Percentiles rank a stretch among this genome's conserved stretches.
phyloP scores from a whole-genome alignment of 2,329 filamentous ascomycete species.

The Endoconidiophora laricicola region DNA sequence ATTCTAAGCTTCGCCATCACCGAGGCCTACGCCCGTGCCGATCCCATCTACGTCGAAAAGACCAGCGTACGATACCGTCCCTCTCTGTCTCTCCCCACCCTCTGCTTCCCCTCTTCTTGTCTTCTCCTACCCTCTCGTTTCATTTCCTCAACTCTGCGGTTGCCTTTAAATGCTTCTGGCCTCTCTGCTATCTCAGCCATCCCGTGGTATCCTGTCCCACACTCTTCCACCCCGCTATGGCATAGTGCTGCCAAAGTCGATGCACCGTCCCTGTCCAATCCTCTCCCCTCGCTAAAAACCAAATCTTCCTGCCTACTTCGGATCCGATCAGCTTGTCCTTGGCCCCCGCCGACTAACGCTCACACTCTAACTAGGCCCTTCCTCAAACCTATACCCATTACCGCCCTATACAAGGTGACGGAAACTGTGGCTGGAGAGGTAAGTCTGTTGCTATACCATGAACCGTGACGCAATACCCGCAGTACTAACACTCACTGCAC shows the following conservation, averaged over 20 bases:
- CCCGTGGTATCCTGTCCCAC: background rate
- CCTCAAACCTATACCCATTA: slow-evolving; percentile 75
- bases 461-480: background rate
- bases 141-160: background rate
- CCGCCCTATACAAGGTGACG: slow-evolving; percentile 76
- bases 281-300: too few relatives aligned
- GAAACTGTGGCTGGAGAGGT: slow-evolving; percentile 98
- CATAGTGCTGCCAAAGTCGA: background rate
- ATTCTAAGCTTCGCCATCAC: slow-evolving; percentile 62
- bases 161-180: background rate
- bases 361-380: slow-evolving; percentile 41
- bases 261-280: too few relatives aligned
- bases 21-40: slow-evolving; percentile 74
- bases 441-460: slow-evolving; percentile 23
- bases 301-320: background rate
- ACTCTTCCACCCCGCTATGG: background rate
- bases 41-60: slow-evolving; percentile 71
- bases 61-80: slow-evolving; percentile 47
- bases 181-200: background rate
- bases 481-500: slow-evolving; percentile 7
- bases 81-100: slow-evolving; percentile 4
- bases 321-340: background rate
- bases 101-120: background rate
- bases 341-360: background rate
- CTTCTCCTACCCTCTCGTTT: background rate